Evolutionary conservation across 1,284 basidiomycete genomes (phyloP), one percentile per base, ranked within the genome.

Genomic region (Cryptococcus amylolentus): DNA sequence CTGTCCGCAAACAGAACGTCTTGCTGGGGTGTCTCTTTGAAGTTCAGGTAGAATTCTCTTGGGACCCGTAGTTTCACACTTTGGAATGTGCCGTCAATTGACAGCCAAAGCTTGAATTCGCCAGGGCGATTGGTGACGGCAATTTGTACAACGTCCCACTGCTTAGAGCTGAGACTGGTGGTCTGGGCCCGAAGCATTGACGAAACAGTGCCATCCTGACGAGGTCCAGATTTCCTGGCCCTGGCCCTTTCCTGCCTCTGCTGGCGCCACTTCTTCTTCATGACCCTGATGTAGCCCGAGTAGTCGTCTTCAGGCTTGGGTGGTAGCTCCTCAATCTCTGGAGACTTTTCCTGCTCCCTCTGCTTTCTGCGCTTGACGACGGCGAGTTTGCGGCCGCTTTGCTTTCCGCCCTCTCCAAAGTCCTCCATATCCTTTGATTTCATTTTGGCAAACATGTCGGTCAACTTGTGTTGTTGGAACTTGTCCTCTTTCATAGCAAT

Each of bases 391-490:
- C 57, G 51, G 81, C 52, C 81, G 27, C 75, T 77, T n/a, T 80
- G 76, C 41, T 62, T 67, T 49, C 31, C 14, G 18, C 44, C 43
- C 23, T 28, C 26, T 3, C 82, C 84, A 55, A 85, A 79, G 61
- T 91, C 89, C 35, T 81, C 85, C 54, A 86, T 79, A 62, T 92
- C 89, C 13, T 52, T 58, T 7, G 67, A 60, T n/a, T 73, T 71
- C 65, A 80, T 80, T 61, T 79, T 81, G 46, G 80, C 83, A 80
- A 98, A 98, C 80, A 98, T 97, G 68, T 97, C 92, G 0, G 93
- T 95, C 45, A 99, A 81, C 77, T 94, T 97, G 78, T 95, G 93
- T 76, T 99, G 96, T 72, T 91, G 93, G 81, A 97, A 97, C 78
- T 91, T 96, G 82, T 98, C 96, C 48, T 95, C 86, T 20, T 88